phyloP scores from a whole-genome alignment of 768 basidiomycete genomes.

The Boletus rex-veris region DNA sequence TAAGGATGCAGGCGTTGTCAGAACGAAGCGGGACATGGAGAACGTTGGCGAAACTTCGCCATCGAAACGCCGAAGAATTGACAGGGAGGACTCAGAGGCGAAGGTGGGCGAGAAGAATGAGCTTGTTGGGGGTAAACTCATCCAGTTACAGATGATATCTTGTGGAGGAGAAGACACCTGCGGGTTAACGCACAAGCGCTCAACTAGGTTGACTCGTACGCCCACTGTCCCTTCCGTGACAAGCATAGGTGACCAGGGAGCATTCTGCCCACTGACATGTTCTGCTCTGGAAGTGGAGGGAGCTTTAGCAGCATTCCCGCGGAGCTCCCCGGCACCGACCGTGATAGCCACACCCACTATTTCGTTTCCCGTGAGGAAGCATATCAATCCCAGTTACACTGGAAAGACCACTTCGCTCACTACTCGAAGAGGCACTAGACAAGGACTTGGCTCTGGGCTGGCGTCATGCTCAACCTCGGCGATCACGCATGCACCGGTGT shows the following conservation, averaged over 20 bases:
- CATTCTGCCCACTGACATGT: not conserved
- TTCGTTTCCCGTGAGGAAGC: slow-evolving; percentile 22
- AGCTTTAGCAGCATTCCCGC: not conserved
- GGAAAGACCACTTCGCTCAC: slow-evolving; percentile 5
- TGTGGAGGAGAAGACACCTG: not conserved
- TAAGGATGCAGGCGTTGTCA: not conserved
- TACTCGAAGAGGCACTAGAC: not conserved
- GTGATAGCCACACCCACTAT: slow-evolving; percentile 9
- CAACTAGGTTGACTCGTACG: not conserved
- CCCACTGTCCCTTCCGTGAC: not conserved
- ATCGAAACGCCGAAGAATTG: slow-evolving; percentile 17
- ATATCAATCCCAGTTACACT: not conserved
- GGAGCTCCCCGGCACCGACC: not conserved
- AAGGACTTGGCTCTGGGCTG: not conserved
- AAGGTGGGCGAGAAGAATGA: not conserved
- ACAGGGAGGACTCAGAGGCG: not conserved
- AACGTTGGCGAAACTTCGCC: not conserved
- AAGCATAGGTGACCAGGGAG: not conserved
- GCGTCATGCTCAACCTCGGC: slow-evolving; percentile 4
- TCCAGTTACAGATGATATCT: not conserved
- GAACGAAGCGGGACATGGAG: not conserved
- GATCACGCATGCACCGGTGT: not conserved
- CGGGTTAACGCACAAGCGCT: not conserved
- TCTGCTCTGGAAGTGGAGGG: not conserved
- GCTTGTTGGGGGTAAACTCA: not conserved